Conservation (phyloP, 1,139 yeast genomes). For the Candida freyschussii region DNA sequence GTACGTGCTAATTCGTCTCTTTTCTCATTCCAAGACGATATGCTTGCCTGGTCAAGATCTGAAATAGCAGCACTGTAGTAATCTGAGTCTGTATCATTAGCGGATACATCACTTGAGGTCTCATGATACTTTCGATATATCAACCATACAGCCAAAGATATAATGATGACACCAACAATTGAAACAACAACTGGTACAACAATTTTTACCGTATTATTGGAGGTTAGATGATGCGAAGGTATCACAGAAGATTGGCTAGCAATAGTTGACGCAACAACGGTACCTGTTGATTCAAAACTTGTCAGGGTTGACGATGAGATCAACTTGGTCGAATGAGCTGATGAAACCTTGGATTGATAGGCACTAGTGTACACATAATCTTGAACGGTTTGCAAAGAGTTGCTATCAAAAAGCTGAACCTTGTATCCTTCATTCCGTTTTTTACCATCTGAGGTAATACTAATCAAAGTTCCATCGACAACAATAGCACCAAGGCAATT, state of each 20-base stretch:
- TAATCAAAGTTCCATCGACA: conserved; percentile 36
- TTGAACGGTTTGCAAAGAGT: conserved; percentile 22
- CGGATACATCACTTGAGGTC: conserved; percentile 1
- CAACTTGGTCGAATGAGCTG: conserved; percentile 1
- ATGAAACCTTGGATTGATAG: too few relatives aligned
- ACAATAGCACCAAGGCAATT: conserved; percentile 35
- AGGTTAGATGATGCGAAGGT: background rate
- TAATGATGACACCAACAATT: conserved; percentile 5
- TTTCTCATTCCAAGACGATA: conserved; percentile 23
- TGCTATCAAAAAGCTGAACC: conserved; percentile 28
- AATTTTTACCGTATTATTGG: conserved; percentile 6
- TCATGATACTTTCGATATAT: conserved; percentile 12
- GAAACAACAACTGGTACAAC: conserved; percentile 15
- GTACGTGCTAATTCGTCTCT: conserved; percentile 19
- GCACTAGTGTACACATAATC: background rate
- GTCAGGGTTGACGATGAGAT: background rate
- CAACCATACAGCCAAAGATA: conserved; percentile 4
- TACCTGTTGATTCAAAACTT: background rate
- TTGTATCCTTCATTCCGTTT: conserved; percentile 21
- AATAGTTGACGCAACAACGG: background rate
- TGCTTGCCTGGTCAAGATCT: conserved; percentile 20
- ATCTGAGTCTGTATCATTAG: conserved; percentile 15
- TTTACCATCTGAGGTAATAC: conserved; percentile 21
- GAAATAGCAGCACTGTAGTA: conserved; percentile 18
- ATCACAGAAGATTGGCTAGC: conserved; percentile 4